These are phyloP conservation scores for Coprinopsis sp. DNA, from an alignment of 768 basidiomycete genomes.

Conservation along the genomic window DNA sequence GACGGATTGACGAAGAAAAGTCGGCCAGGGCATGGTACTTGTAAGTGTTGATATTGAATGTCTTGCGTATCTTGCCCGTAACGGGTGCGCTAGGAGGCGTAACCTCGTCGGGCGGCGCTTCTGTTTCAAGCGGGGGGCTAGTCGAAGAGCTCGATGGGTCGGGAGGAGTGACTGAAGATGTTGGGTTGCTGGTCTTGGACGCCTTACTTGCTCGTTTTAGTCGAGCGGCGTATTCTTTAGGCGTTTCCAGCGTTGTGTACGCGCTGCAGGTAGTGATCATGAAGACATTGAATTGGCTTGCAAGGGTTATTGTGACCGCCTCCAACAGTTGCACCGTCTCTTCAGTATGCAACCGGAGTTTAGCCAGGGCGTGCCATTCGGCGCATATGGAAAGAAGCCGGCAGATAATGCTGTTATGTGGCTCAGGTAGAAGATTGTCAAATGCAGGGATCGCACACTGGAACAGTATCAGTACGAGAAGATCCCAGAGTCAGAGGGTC, in stretches of 20 bases:
- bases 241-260: background rate
- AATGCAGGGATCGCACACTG: conserved; percentile 11
- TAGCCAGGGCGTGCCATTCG: conserved; percentile 10
- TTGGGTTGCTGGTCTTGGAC: no score
- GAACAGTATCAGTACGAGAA: background rate
- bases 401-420: background rate
- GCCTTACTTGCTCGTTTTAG: background rate
- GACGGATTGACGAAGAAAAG: no score
- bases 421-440: conserved; percentile 2
- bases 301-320: background rate
- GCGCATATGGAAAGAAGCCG: conserved; percentile 1
- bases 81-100: no score
- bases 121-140: no score
- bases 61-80: no score
- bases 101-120: no score
- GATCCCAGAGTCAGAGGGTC: background rate
- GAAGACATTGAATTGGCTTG: conserved; percentile 1
- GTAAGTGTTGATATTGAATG: no score
- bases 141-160: no score
- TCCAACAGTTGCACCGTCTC: conserved; percentile 4
- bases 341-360: conserved; percentile 10
- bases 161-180: no score
- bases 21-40: no score
- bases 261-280: background rate
- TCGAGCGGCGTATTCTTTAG: background rate